Evolutionary conservation across 2,329 filamentous ascomycete species (phyloP).

Genomic region (Pseudogymnoascus pannorum): DNA sequence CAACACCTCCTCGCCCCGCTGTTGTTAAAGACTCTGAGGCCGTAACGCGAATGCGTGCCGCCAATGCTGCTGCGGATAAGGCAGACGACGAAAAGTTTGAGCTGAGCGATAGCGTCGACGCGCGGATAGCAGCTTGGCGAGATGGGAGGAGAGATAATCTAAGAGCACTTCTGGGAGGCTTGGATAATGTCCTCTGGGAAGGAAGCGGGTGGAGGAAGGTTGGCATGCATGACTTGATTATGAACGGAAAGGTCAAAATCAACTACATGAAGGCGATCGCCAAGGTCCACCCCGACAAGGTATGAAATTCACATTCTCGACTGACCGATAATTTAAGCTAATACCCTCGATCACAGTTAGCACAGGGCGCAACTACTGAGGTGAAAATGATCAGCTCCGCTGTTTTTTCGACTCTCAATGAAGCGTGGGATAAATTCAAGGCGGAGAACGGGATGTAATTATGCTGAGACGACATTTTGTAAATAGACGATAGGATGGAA

Average conservation of each 20-base stretch:
- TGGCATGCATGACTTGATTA: constrained; percentile 83
- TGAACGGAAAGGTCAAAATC: constrained; percentile 94
- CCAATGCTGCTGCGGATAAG: constrained; percentile 76
- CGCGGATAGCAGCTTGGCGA: constrained; percentile 70
- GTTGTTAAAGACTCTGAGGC: constrained; percentile 56
- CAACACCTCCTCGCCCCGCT: constrained; percentile 37
- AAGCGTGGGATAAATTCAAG: constrained; percentile 69
- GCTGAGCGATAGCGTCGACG: constrained; percentile 78
- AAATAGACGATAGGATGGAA: background rate
- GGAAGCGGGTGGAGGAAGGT: constrained; percentile 95
- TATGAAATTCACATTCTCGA: constrained; percentile 39
- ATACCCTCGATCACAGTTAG: constrained; percentile 38
- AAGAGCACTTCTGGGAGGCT: constrained; percentile 73
- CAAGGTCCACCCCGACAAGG: constrained; percentile 98
- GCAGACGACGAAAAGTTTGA: constrained; percentile 92
- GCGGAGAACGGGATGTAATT: constrained; percentile 54
- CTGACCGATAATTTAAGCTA: constrained; percentile 2
- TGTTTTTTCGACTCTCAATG: constrained; percentile 62
- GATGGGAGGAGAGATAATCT: constrained; percentile 90
- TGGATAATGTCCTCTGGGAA: constrained; percentile 87
- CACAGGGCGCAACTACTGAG: constrained; percentile 58
- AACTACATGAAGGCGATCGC: constrained; percentile 98
- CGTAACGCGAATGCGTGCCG: constrained; percentile 71
- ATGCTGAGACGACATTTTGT: background rate
- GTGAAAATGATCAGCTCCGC: constrained; percentile 57